Evolutionary conservation across 495 filamentous ascomycete genomes (phyloP).

Genomic region (Lasiosphaeria hispida): DNA sequence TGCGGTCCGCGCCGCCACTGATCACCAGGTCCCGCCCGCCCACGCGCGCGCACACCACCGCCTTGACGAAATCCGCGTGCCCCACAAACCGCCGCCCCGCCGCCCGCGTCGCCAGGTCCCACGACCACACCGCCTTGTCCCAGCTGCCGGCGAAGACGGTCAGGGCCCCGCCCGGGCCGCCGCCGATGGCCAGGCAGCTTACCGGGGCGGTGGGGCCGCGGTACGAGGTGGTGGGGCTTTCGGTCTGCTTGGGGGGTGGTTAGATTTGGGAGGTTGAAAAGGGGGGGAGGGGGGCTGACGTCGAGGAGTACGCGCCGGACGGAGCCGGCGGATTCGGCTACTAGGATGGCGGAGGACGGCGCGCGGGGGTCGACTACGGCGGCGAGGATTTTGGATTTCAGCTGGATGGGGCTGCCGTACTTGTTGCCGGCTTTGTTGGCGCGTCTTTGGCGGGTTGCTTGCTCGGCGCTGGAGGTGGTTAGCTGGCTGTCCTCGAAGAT

Average conservation of each 20-base stretch:
- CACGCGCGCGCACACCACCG: constrained; percentile 56
- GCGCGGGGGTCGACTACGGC: constrained; percentile 65
- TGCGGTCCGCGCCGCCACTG: constrained; percentile 82
- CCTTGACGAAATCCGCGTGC: constrained; percentile 89
- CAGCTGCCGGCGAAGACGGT: constrained; percentile 84
- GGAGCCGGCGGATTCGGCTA: constrained; percentile 80
- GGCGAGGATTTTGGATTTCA: constrained; percentile 84
- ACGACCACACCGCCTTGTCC: constrained; percentile 89
- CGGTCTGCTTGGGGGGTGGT: constrained; percentile 22
- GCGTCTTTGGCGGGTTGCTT: constrained; percentile 69
- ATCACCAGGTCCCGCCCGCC: constrained; percentile 65
- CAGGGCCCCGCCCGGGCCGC: constrained; percentile 38
- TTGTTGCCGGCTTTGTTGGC: constrained; percentile 78
- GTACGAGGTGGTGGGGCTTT: constrained; percentile 44
- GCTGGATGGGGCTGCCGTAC: constrained; percentile 73
- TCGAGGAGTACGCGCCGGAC: constrained; percentile 70
- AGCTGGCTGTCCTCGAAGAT: not conserved
- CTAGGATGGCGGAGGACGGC: constrained; percentile 57
- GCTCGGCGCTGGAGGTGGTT: constrained; percentile 55
- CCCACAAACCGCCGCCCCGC: constrained; percentile 62
- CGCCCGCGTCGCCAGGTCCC: constrained; percentile 58
- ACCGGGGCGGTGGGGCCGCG: constrained; percentile 76
- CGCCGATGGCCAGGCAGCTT: constrained; percentile 70
- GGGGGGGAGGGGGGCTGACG: constrained; percentile 50
- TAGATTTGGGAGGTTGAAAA: not conserved